phyloP scores from a whole-genome alignment of 2,329 filamentous ascomycete genomes.

The Aspergillus sp. region DNA sequence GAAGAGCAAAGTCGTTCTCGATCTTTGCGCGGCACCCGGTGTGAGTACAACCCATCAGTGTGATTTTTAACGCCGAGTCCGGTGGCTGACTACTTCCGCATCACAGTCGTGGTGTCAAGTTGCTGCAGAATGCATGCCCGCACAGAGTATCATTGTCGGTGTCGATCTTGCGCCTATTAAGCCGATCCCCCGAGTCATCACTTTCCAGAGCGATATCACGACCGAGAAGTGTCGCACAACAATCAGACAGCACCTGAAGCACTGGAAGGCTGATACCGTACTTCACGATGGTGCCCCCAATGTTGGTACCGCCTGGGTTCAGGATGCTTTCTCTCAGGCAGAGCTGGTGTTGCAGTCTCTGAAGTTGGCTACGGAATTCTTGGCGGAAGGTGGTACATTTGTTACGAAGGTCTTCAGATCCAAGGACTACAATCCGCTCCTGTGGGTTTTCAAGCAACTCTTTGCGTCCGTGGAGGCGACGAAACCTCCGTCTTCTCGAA shows the following conservation, averaged over 20 bases:
- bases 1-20: conserved; percentile 91
- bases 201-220: conserved; percentile 97
- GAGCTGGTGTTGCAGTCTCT: conserved; percentile 87
- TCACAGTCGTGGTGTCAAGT: conserved; percentile 89
- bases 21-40: conserved; percentile 96
- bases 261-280: conserved; percentile 93
- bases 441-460: conserved; percentile 98
- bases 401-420: conserved; percentile 97
- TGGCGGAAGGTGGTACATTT: conserved; percentile 85
- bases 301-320: conserved; percentile 95
- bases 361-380: conserved; percentile 91
- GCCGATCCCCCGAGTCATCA: conserved; percentile 88
- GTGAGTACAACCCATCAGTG: conserved; percentile 52
- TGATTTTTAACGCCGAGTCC: not conserved
- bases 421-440: conserved; percentile 91
- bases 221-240: conserved; percentile 93
- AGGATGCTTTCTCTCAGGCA: conserved; percentile 97
- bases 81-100: conserved; percentile 21
- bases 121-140: conserved; percentile 90
- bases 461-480: conserved; percentile 96
- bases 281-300: conserved; percentile 97
- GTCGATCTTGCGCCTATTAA: conserved; percentile 96
- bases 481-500: conserved; percentile 92
- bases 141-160: conserved; percentile 85
- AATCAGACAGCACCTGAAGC: conserved; percentile 86